phyloP scores from a whole-genome alignment of 768 basidiomycete genomes.

The Pulveroboletus sp. region DNA sequence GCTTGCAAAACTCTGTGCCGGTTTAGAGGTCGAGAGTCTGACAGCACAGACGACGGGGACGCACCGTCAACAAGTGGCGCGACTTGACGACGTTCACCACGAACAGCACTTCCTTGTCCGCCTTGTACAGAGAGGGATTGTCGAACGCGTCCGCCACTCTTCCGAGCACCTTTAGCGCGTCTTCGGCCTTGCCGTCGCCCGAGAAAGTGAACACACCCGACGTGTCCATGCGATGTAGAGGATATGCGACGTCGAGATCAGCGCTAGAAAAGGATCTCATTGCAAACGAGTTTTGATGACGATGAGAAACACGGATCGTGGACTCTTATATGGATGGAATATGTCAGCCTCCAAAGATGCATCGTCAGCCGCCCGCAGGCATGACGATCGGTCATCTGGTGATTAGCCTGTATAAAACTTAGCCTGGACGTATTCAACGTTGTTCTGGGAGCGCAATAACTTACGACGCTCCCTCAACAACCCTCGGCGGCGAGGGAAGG shows the following conservation, averaged over 20 bases:
- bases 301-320: neutral
- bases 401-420: no score
- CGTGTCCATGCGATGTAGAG: no score
- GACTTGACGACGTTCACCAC: slow-evolving; percentile 24
- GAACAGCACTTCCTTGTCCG: slow-evolving; percentile 18
- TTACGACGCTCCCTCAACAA: no score
- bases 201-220: neutral
- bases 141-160: slow-evolving; percentile 31
- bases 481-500: no score
- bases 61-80: slow-evolving; percentile 18
- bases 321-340: neutral
- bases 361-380: slow-evolving; percentile 9
- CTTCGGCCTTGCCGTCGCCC: neutral
- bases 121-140: slow-evolving; percentile 16
- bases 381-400: neutral
- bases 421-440: no score
- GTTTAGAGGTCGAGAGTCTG: neutral
- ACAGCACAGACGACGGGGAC: neutral
- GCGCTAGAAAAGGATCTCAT: no score
- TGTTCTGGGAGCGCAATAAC: no score
- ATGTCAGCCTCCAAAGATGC: slow-evolving; percentile 17
- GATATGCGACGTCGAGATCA: no score
- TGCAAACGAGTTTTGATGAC: slow-evolving; percentile 6
- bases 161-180: slow-evolving; percentile 23
- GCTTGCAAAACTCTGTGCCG: slow-evolving; percentile 16